Evolutionary conservation across 2,329 filamentous ascomycete genomes (phyloP).

Genomic region (Microdochium trichocladiopsis): DNA sequence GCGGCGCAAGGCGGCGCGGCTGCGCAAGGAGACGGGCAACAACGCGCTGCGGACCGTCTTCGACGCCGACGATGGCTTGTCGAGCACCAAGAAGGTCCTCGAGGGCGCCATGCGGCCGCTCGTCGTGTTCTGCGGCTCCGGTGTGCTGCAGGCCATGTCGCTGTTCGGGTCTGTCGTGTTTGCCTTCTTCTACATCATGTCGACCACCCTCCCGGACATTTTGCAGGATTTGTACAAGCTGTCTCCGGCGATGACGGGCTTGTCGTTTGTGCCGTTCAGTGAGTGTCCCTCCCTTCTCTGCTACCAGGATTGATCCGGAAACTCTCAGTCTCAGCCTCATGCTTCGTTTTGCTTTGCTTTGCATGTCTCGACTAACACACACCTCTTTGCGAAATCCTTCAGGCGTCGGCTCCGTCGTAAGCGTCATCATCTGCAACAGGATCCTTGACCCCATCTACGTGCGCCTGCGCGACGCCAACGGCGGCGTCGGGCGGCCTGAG

Average conservation of each 20-base stretch:
- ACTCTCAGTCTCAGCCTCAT: too few relatives aligned
- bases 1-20: conserved; percentile 27
- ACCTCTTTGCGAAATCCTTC: conserved; percentile 6
- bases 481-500: conserved; percentile 40
- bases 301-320: too few relatives aligned
- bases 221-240: conserved; percentile 39
- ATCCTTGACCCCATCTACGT: conserved; percentile 47
- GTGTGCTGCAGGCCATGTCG: conserved; percentile 42
- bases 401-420: conserved; percentile 41
- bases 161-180: conserved; percentile 41
- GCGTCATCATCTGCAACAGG: conserved; percentile 41
- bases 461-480: conserved; percentile 29
- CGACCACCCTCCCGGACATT: conserved; percentile 44
- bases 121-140: conserved; percentile 38
- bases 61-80: conserved; percentile 16
- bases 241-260: conserved; percentile 42
- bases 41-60: conserved; percentile 19
- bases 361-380: too few relatives aligned
- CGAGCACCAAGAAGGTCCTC: conserved; percentile 17
- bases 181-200: conserved; percentile 45
- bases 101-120: conserved; percentile 37
- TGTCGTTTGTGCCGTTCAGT: conserved; percentile 49
- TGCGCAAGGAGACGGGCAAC: conserved; percentile 22
- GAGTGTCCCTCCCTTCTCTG: conserved; percentile 13
- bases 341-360: too few relatives aligned